Evolutionary conservation across 139 green algal genomes (phyloP), one percentile per base, ranked within the genome.

Genomic region (Chlamydomonas eustigma): DNA sequence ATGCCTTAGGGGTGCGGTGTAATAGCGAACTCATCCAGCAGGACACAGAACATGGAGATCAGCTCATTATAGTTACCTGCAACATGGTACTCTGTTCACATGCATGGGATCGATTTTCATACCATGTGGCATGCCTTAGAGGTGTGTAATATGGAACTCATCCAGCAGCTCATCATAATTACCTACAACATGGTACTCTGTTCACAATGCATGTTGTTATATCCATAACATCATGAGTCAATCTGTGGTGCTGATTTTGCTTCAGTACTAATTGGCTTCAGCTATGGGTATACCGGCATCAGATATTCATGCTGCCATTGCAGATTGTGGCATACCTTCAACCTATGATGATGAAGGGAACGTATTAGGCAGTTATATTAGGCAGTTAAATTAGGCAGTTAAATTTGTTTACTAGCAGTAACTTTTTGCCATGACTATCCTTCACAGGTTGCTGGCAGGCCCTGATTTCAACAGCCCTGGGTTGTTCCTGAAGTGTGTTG

Each of bases 401-500:
- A 32, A 8, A 70, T 8, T 8, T 28, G 32, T 70, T 31, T 35
- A 70, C 32, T 37, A 8, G 30, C 28, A 8, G 44, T 18, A 58
- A 70, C 28, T 37, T 35, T 8, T 37, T 37, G 30, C n/a, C 63
- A 32, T 8, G 12, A 70, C 18, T 22, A 8, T 24, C 32, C 18
- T 25, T 73, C 4, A 18, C 52, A 68, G 52, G 22, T 68, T 68
- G 52, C 22, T 68, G 32, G 52, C 65, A 44, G 65, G 65, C 4
- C 65, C 65, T 3, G 4, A 5, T 6, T 44, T 72, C 5, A 72
- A 72, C 65, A n/a, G 33, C 33, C 32, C 65, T 44, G 65, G 65
- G 8, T 28, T 72, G 65, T 72, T 44, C 65, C 65, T 72, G 33
- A 72, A 72, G 65, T 72, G 65, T 39, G 65, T 50, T 33, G 65